Percentiles rank a stretch among this genome's conserved stretches.
Conservation (phyloP, 2,329 filamentous ascomycete species). For the Diatrype stigma region DNA sequence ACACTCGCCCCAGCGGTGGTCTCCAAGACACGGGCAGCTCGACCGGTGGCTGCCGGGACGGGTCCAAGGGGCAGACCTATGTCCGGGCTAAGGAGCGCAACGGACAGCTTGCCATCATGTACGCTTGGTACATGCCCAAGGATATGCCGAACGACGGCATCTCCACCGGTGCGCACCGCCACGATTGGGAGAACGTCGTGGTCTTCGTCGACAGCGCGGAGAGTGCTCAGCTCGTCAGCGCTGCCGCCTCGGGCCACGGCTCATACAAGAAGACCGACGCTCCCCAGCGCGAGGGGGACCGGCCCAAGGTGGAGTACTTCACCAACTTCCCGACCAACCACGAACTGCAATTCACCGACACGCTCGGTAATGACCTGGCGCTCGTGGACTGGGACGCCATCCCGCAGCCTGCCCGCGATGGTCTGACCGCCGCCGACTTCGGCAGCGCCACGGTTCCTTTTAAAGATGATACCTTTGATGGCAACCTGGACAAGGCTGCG, state of each 20-base stretch:
- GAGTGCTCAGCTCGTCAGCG: slow-evolving; percentile 25
- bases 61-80: slow-evolving; percentile 31
- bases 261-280: slow-evolving; percentile 21
- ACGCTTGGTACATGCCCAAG: slow-evolving; percentile 37
- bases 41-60: slow-evolving; percentile 21
- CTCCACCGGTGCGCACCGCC: slow-evolving; percentile 25
- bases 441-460: slow-evolving; percentile 37
- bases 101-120: slow-evolving; percentile 28
- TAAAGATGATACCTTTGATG: slow-evolving; percentile 21
- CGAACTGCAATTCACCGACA: slow-evolving; percentile 29
- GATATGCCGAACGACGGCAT: slow-evolving; percentile 32
- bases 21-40: slow-evolving; percentile 21
- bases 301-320: slow-evolving; percentile 28
- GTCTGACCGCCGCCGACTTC: slow-evolving; percentile 34
- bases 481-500: slow-evolving; percentile 15
- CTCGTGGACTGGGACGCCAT: slow-evolving; percentile 37
- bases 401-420: slow-evolving; percentile 27
- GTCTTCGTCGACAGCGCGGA: slow-evolving; percentile 27
- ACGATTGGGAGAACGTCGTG: slow-evolving; percentile 33
- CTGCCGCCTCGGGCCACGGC: slow-evolving; percentile 30
- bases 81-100: slow-evolving; percentile 23
- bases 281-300: slow-evolving; percentile 21
- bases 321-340: slow-evolving; percentile 31
- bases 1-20: slow-evolving; percentile 20
- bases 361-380: slow-evolving; percentile 33